Base-by-base conservation (phyloP, 2,329 filamentous ascomycete genomes). In the Nemania serpens region DNA sequence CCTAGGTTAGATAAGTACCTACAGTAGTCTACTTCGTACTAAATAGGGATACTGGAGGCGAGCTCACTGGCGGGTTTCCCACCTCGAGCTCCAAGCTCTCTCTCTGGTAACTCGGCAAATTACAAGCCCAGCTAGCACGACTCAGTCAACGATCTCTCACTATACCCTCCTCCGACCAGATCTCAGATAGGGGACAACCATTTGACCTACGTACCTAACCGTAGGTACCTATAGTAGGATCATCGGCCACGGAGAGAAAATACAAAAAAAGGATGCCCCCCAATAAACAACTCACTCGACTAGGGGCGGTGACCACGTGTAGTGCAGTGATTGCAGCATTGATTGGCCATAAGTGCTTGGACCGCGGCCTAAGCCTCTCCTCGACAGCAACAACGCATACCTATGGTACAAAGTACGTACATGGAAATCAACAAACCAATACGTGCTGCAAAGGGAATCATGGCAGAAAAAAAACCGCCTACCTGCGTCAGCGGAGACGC, bases 231-330 rank as follows among this genome's bases (percentile, higher is more conserved):
- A 7, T 7, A 29, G 25, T 29, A 29, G 25, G 3, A 29, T 29
- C 25, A 29, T 29, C 4, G 25, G 25, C 25, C 25, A 41, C 46
- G 29, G 37, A 20, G 18, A 52, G 34, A 41, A 15, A 46, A 25
- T 3, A 47, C 6, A 42, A 39, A 48, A 18, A 47, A 33, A 33
- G n/a, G 29, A 33, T 29, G 10, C 9, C 6, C 17, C 11, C 22
- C 29, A 45, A 34, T 15, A 51, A 57, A 66, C 61, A 64, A 53
- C 63, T 55, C 61, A 63, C 57, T 36, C 49, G 34, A 50, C n/a
- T 22, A 48, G 37, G 50, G 52, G 55, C 55, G 52, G 39, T 56
- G 59, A 63, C 64, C 65, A 67, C 65, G 65, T 67, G 65, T 66
- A 64, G 55, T 42, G 39, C 50, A 33, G 25, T 67, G 65, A 66